phyloP scores from a whole-genome alignment of 805 yeast genomes.

The Candida jianshihensis region DNA sequence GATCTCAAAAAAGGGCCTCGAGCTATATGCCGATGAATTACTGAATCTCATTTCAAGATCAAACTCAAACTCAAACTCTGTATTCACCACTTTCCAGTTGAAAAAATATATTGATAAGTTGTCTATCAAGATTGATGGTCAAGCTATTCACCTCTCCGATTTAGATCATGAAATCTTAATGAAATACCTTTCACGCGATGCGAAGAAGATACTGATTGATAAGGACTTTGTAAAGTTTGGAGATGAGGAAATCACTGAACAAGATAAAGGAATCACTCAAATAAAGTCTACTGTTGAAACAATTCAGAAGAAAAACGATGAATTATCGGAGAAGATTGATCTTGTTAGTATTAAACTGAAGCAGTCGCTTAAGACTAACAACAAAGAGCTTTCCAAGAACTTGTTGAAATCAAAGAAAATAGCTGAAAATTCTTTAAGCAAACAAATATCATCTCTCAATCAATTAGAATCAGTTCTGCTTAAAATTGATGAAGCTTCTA shows the following conservation, averaged over 20 bases:
- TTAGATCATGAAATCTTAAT: constrained; percentile 17
- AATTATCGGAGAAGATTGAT: constrained; percentile 16
- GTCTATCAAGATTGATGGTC: constrained; percentile 4
- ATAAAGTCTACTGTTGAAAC: constrained; percentile 23
- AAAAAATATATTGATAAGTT: constrained; percentile 3
- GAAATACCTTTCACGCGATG: constrained; percentile 17
- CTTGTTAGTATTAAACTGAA: constrained; percentile 11
- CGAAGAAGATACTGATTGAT: constrained; percentile 6
- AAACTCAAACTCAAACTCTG: constrained; percentile 4
- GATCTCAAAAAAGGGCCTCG: constrained; percentile 14
- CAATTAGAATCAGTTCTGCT: constrained; percentile 32
- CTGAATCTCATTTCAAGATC: constrained; percentile 1
- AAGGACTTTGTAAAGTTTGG: constrained; percentile 18
- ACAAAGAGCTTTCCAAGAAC: constrained; percentile 25
- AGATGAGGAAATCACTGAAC: constrained; percentile 22
- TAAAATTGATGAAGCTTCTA: constrained; percentile 37
- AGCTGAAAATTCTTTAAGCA: constrained; percentile 27
- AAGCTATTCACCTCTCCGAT: constrained; percentile 5
- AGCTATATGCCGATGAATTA: constrained; percentile 9
- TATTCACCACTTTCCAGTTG: constrained; percentile 12
- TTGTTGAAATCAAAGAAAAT: constrained; percentile 28
- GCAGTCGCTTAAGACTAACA: constrained; percentile 16
- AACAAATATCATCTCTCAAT: constrained; percentile 25
- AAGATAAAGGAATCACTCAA: constrained; percentile 27
- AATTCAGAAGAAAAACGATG: constrained; percentile 18